Base-by-base conservation (phyloP, 2,329 filamentous ascomycete genomes). In the Penicillium sp. region DNA sequence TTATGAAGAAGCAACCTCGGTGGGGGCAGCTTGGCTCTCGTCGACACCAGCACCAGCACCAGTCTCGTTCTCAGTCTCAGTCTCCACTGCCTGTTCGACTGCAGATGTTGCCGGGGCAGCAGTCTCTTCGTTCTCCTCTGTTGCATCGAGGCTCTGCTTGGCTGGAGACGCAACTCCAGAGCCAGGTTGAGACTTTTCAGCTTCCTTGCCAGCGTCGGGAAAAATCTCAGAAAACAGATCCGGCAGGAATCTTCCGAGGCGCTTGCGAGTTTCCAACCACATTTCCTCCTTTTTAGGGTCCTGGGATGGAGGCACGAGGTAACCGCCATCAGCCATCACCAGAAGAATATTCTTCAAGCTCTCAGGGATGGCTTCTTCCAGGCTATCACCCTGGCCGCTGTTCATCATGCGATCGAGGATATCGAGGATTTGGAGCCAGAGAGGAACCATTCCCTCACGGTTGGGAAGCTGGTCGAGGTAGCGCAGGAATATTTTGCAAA, bases 371-470 rank as follows among this genome's bases (percentile, higher is more conserved):
- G 95, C 93, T 79, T 99, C 95, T 76, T 96, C 92, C 71, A 96
- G 77, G 68, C 89, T 93, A 69, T 96, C 92, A 25, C 91, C 91
- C 74, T 96, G 92, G 0, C 93, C 93, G 69, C 91, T 95, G 69
- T 97, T 96, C 88, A 97, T 96, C 62, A 99, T 83, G 25, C 95
- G 87, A 73, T 99, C 95, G 85, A 99, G 92, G 53, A 97, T 91
- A 66, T 93, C 92, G 63, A 98, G 85, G 54, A 98, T 96, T 73
- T 89, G 89, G 46, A 95, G 78, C 95, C 95, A 99, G 11, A 98
- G 82, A 70, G 95, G 91, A 39, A 96, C 79, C 86, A 98, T 92
- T 21, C 91, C 92, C 23, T 93, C 89, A 85, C 91, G 93, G 65
- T 92, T 88, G 4, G 88, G 90, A 27, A 97, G 82, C 37, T 93